A percentile compares a stretch with the other conserved stretches of the same genome.
These are phyloP conservation scores for Sphaerostilbella broomeana DNA, from an alignment of 2,329 filamentous ascomycete species.

Conservation along the genomic window DNA sequence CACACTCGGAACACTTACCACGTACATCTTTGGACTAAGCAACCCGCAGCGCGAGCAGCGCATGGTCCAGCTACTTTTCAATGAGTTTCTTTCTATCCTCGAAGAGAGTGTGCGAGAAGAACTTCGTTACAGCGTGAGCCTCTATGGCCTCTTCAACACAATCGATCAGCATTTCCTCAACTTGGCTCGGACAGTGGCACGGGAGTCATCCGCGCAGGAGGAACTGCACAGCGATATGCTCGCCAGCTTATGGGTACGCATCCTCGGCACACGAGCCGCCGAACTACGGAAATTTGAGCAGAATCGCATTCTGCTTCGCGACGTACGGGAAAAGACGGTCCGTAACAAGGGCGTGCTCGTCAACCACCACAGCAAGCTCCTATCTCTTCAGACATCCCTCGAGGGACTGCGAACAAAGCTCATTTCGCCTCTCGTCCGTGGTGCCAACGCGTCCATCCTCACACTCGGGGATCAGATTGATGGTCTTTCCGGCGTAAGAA, in stretches of 20 bases:
- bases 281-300: constrained; percentile 86
- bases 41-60: constrained; percentile 72
- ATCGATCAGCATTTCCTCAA: constrained; percentile 89
- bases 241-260: constrained; percentile 75
- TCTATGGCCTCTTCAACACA: constrained; percentile 85
- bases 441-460: constrained; percentile 60
- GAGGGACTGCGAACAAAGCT: constrained; percentile 79
- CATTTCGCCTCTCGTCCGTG: constrained; percentile 74
- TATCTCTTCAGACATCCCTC: constrained; percentile 78
- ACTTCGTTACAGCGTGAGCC: constrained; percentile 67
- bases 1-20: constrained; percentile 60
- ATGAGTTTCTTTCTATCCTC: constrained; percentile 77
- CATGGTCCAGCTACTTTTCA: constrained; percentile 75
- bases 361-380: constrained; percentile 76
- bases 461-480: constrained; percentile 79
- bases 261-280: constrained; percentile 68
- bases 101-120: constrained; percentile 86
- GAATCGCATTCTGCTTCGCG: constrained; percentile 72
- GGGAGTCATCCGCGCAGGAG: constrained; percentile 76
- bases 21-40: constrained; percentile 70
- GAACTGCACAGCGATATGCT: constrained; percentile 75
- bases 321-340: constrained; percentile 75
- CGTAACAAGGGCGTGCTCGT: constrained; percentile 81
- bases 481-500: constrained; percentile 73
- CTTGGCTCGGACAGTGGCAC: constrained; percentile 75